Percentiles rank a stretch among this genome's conserved stretches.
Evolutionary conservation across 257 asterid species (phyloP).

Genomic region (Leonotis leonurus): DNA sequence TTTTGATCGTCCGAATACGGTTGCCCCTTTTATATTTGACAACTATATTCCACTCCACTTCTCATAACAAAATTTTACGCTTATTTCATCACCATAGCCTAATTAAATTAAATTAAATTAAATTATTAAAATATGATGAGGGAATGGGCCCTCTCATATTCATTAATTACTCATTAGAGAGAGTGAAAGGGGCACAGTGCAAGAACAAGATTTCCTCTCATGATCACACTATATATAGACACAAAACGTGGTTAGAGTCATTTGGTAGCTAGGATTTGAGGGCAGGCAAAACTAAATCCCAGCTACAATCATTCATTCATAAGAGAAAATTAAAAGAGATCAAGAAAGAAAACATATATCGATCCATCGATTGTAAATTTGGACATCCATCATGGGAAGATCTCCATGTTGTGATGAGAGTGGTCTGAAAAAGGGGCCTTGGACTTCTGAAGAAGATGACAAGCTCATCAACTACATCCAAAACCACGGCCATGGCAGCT

Average conservation of each 20-base stretch:
- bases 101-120: too few species aligned
- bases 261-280: conserved; percentile 64
- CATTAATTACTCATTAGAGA: too few species aligned
- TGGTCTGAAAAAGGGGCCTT: conserved; percentile 77
- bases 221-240: conserved; percentile 22
- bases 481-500: conserved; percentile 78
- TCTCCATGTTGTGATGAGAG: conserved; percentile 70
- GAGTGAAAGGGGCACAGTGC: neutral
- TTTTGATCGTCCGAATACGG: too few species aligned
- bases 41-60: too few species aligned
- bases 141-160: too few species aligned
- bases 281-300: conserved; percentile 27
- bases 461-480: conserved; percentile 54
- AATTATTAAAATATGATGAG: too few species aligned
- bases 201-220: neutral
- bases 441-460: conserved; percentile 86
- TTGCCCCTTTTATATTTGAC: too few species aligned
- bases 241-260: conserved; percentile 24
- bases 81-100: too few species aligned
- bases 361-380: neutral
- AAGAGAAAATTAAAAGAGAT: neutral
- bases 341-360: neutral
- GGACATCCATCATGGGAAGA: conserved; percentile 39
- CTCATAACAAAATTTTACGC: too few species aligned
- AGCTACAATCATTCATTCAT: conserved; percentile 8